Base-by-base conservation (phyloP, 768 basidiomycete genomes). In the Strobilomyces echinocephalus region DNA sequence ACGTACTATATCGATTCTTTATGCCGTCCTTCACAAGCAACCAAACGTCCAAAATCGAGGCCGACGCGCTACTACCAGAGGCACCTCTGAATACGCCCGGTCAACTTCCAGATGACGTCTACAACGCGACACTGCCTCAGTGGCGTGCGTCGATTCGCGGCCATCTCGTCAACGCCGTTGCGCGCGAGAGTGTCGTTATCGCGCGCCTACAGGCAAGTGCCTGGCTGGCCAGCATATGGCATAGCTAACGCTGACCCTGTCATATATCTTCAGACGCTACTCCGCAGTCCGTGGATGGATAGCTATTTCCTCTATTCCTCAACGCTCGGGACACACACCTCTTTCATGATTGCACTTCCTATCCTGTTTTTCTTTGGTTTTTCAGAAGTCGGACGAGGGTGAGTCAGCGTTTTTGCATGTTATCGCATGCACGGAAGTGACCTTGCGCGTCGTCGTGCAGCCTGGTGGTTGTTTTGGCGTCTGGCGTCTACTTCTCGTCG, bases 311-410 rank as follows among this genome's bases (percentile, higher is more conserved):
- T 94, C 31, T 87, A 93, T 57, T 83, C 87, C 0, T 91, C 88
- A 0, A 78, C 85, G 0, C 74, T 91, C 10, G 92, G 82, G 0
- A 91, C 90, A 1, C 92, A 93, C 62, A 92, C 88, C 0, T 97
- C 94, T 73, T 97, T 98, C 78, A 91, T 95, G 87, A 81, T 83
- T 31, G 79, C 88, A 55, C 74, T 99, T 7, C 95, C 95, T 0
- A 74, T 84, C 0, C 77, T 91, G 56, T 95, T 88, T 63, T 97
- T 94, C 76, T 97, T 95, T 64, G 95, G 95, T 0, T 79, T 83
- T 58, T 74, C 73, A 3, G 79, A 84, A 39, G 72, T 85, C 39
- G 92, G 87, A 12, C 70, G 83, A 62, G 91, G 85, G 91, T 92
- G 64, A 58, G 85, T 75, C 3, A 7, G 8, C 16, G 2, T 43